Conservation (phyloP, 768 basidiomycete genomes). For the Lentinula detonsa region DNA sequence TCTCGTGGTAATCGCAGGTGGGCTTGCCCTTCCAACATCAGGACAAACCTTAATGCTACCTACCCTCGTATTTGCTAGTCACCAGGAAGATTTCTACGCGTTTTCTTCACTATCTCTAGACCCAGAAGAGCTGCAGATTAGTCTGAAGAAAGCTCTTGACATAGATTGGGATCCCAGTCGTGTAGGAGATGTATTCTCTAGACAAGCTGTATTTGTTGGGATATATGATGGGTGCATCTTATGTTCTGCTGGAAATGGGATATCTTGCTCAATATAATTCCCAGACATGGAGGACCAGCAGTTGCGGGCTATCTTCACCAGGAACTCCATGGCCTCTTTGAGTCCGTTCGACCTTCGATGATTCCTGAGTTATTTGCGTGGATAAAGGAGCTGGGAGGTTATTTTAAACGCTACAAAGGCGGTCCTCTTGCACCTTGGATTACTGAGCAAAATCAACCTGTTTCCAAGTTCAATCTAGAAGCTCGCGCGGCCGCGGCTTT, state of each 20-base stretch:
- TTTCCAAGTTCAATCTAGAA: conserved; percentile 59
- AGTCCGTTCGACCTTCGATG: conserved; percentile 63
- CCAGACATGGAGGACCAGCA: conserved; percentile 88
- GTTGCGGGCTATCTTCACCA: conserved; percentile 83
- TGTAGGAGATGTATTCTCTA: conserved; percentile 49
- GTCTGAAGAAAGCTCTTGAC: conserved; percentile 53
- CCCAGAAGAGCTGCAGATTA: conserved; percentile 64
- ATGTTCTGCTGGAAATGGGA: background rate
- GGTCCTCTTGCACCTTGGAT: conserved; percentile 74
- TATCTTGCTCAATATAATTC: background rate
- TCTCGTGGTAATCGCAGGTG: conserved; percentile 75
- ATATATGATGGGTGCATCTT: conserved; percentile 81
- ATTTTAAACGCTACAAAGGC: conserved; percentile 85
- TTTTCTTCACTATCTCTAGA: conserved; percentile 72
- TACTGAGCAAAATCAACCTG: conserved; percentile 22
- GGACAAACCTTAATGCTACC: background rate
- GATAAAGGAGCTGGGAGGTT: conserved; percentile 79
- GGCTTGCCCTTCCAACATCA: conserved; percentile 3
- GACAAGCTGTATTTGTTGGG: conserved; percentile 81
- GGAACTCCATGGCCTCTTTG: conserved; percentile 80
- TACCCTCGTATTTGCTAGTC: conserved; percentile 34
- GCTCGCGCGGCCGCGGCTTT: conserved; percentile 84
- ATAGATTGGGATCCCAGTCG: conserved; percentile 68
- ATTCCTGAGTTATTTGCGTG: conserved; percentile 74
- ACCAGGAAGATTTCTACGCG: conserved; percentile 86